A percentile compares a stretch with the other conserved stretches of the same genome.
phyloP scores from a whole-genome alignment of 805 yeast genomes.

The Ogataea nonfermentans region DNA sequence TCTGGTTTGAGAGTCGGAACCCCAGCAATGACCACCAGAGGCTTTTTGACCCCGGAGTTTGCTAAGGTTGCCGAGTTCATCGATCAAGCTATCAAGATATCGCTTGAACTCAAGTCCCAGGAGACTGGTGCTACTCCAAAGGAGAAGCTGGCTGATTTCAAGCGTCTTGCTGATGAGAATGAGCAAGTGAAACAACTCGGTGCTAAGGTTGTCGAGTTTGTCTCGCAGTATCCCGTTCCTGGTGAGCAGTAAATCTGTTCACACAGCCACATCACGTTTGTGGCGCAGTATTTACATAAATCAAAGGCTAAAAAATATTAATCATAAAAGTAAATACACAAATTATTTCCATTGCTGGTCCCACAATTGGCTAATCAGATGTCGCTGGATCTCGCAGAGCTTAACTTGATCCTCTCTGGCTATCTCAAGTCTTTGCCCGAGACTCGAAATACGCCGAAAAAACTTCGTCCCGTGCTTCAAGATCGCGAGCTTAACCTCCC shows the following conservation, averaged over 20 bases:
- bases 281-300: conserved; percentile 10
- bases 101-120: conserved; percentile 57
- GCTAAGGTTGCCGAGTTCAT: conserved; percentile 76
- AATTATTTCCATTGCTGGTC: conserved; percentile 1
- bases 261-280: background rate
- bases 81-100: conserved; percentile 71
- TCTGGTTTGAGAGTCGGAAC: conserved; percentile 97
- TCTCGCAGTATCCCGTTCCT: conserved; percentile 78
- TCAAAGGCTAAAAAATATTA: background rate
- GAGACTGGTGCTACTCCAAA: conserved; percentile 59
- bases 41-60: conserved; percentile 77
- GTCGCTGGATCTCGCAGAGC: conserved; percentile 9
- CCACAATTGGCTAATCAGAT: background rate
- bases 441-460: background rate
- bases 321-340: conserved; percentile 1
- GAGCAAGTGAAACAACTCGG: conserved; percentile 59
- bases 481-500: conserved; percentile 9
- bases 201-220: conserved; percentile 71
- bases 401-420: conserved; percentile 8
- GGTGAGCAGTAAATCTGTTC: conserved; percentile 52
- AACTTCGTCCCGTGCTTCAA: conserved; percentile 9
- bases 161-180: conserved; percentile 63
- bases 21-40: conserved; percentile 98
- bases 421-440: conserved; percentile 7
- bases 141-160: conserved; percentile 66